phyloP scores from a whole-genome alignment of 1,139 yeast genomes.

The Debaryomyces udenii region DNA sequence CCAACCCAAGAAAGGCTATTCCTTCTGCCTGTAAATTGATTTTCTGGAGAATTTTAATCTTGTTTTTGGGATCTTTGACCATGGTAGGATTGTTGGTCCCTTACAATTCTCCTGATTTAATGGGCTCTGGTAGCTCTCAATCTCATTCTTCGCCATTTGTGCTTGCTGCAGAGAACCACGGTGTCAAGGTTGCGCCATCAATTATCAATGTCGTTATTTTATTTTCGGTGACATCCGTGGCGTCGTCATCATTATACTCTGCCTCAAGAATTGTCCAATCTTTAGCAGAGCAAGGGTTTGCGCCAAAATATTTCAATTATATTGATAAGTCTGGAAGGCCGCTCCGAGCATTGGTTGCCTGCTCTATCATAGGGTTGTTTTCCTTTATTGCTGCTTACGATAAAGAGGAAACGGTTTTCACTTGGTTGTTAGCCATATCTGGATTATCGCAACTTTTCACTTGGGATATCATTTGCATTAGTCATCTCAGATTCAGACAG shows the following conservation, averaged over 20 bases:
- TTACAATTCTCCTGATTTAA: conserved; percentile 29
- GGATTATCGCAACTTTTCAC: conserved; percentile 43
- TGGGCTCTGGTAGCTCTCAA: conserved; percentile 30
- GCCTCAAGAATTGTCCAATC: conserved; percentile 48
- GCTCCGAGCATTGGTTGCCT: conserved; percentile 32
- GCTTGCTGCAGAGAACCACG: conserved; percentile 33
- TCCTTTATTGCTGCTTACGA: conserved; percentile 31
- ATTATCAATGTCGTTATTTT: conserved; percentile 47
- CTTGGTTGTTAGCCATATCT: conserved; percentile 44
- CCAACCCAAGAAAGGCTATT: conserved; percentile 34
- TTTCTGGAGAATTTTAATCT: conserved; percentile 33
- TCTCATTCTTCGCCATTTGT: conserved; percentile 37
- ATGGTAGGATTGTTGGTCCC: conserved; percentile 40
- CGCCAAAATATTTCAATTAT: conserved; percentile 44
- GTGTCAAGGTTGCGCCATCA: conserved; percentile 38
- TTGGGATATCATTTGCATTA: conserved; percentile 36
- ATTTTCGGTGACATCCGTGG: conserved; percentile 48
- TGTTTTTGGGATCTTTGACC: conserved; percentile 35
- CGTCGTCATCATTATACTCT: conserved; percentile 46
- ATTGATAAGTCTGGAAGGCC: conserved; percentile 49
- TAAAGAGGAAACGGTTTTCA: conserved; percentile 36
- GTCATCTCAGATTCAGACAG: conserved; percentile 34
- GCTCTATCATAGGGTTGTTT: conserved; percentile 28
- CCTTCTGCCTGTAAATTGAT: conserved; percentile 36
- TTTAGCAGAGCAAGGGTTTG: conserved; percentile 45